Percentiles rank a stretch among this genome's conserved stretches.
Evolutionary conservation across 768 basidiomycete genomes (phyloP).

Genomic region (Neoboletus magnificus): DNA sequence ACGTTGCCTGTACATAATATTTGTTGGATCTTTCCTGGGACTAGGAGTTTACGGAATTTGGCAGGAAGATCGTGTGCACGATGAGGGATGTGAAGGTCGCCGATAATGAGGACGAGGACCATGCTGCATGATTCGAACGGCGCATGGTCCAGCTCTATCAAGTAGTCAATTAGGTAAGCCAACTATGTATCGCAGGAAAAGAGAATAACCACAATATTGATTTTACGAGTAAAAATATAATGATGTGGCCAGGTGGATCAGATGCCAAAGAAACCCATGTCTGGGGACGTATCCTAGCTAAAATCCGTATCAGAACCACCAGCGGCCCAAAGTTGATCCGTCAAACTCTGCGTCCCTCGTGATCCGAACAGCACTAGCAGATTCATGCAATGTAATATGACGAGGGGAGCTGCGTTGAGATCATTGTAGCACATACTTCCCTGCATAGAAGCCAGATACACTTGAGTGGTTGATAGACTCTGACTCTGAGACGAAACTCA

Average conservation of each 20-base stretch:
- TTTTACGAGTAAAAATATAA: not conserved
- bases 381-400: not conserved
- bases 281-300: not conserved
- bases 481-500: conserved; percentile 16
- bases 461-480: conserved; percentile 15
- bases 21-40: conserved; percentile 96
- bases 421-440: conserved; percentile 28
- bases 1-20: conserved; percentile 97
- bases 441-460: conserved; percentile 14
- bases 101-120: conserved; percentile 93
- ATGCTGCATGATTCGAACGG: conserved; percentile 21
- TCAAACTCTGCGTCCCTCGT: conserved; percentile 5
- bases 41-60: conserved; percentile 96
- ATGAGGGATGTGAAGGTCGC: conserved; percentile 96
- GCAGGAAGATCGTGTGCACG: conserved; percentile 84
- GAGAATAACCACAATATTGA: not conserved
- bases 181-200: not conserved
- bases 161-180: conserved; percentile 26
- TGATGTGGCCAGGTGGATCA: not conserved
- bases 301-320: conserved; percentile 3
- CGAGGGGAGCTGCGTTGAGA: not conserved
- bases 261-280: not conserved
- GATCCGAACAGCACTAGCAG: conserved; percentile 3
- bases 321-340: not conserved
- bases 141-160: not conserved